Evolutionary conservation across 768 basidiomycete genomes (phyloP), one percentile per base, ranked within the genome.

Genomic region (Galerina sulciceps): DNA sequence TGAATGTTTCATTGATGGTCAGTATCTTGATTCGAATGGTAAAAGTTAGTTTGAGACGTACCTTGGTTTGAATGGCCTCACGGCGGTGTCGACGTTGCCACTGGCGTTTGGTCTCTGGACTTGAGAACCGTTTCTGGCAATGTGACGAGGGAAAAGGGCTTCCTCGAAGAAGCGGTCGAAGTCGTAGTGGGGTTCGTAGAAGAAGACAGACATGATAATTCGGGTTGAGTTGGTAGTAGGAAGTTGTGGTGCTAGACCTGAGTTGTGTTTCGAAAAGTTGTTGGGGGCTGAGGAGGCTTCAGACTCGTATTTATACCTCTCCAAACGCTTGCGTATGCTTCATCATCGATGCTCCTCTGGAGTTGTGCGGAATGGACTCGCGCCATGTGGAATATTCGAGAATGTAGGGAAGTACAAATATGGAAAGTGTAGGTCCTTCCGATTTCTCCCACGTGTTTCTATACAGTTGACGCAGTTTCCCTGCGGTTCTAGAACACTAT

Each of bases 131-230:
- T 35, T 49, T 17, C 47, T 54, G 8, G 37, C 54, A 45, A 41
- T 59, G 54, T 37, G 53, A 45, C 51, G 37, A 41, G 42, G 26
- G 53, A 62, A 11, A 42, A 47, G 35, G 10, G 74, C 64, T 43
- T 58, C 52, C 26, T 82, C 76, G 49, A 82, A 74, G 61, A 82
- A 69, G 63, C 78, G 79, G 20, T 80, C 79, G 51, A 80, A 73
- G 60, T 81, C 76, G 56, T 71, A 72, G 69, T 73, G 73, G 41
- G 80, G 80, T 37, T 81, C 80, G 71, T 81, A 81, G 67, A 68
- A 72, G 68, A 70, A 72, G 60, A 74, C 67, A 35, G 26, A 26
- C 26, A 26, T 26, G 34, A 35, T 59, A 64, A 63, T 65, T 67
- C 36, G 23, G n/a, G 11, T 18, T n/a, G 67, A 42, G n/a, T 37